Base-by-base conservation (phyloP, 2,329 filamentous ascomycete genomes). In the Daldinia sp. region DNA sequence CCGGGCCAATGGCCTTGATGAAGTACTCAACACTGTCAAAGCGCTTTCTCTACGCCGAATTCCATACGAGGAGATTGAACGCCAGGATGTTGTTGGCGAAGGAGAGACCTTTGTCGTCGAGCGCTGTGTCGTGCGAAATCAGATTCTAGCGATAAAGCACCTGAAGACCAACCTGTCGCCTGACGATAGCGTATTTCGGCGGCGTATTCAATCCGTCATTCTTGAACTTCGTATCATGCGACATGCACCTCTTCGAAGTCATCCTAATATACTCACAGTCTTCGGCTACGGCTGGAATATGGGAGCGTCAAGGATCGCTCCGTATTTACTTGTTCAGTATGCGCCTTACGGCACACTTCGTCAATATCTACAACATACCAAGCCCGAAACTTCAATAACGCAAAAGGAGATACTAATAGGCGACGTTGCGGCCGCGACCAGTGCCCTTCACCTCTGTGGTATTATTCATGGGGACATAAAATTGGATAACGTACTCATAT, bases 391-490 rank as follows among this genome's bases (percentile, higher is more conserved):
- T 33, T 46, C 56, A n/a, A 41, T 62, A 18, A 39, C 13, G 48
- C 64, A 59, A 2, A 66, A 67, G 44, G 58, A 67, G 33, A 67
- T 62, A n/a, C 54, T 67, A 6, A 44, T 67, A 12, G 64, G 64
- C 4, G 65, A 68, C 61, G 61, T 68, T 33, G 61, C 61, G 39
- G 56, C 60, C 1, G 65, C 55, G 6, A 60, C 35, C 13, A 61
- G 44, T 39, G 57, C 60, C n/a, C 65, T 68, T 20, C 61, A 68
- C 15, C 57, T 61, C 6, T 68, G 65, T 33, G 61, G 65, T 20
- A 68, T 65, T 33, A 53, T 68, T n/a, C 60, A 65, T 12, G 65
- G 65, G 41, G 65, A 68, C 41, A 20, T 68, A n/a, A 68, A 68
- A 30, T 55, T 64, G 26, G 65, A 68, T n/a, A 68, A 68, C 12